Evolutionary conservation across 345 rosid species (phyloP), one percentile per base, ranked within the genome.

Genomic region (Eucalyptus guilfoylei): DNA sequence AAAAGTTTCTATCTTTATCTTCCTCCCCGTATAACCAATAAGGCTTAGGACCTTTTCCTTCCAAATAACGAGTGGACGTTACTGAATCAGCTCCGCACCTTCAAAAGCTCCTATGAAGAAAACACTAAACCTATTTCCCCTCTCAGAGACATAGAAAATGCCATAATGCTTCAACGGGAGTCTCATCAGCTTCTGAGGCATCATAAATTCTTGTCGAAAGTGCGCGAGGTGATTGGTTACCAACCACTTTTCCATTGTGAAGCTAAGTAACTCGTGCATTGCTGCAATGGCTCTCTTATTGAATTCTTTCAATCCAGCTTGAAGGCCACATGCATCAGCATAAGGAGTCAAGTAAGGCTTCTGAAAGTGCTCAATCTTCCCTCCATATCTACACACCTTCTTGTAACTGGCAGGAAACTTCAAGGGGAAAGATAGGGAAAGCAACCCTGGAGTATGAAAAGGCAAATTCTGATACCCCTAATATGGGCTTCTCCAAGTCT

Each of bases 111-210:
- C 99, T 30, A 2, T 48, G 6, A 48, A 13, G 49, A 48, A 48
- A 15, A 48, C 49, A 0, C 49, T 48, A 88, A 96, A 95, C 88
- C 92, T n/a, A n/a, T 95, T 95, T 58, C 98, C 99, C 89, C 98
- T 95, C 92, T 96, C 99, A 1, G 97, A 96, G 86, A 97, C 99
- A 76, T 96, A 96, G 91, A 97, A 96, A 87, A 96, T 93, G 87
- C 98, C 97, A 88, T 94, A 89, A 93, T 97, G 99, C 93, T 96
- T 97, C 89, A 97, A 87, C 72, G 96, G 93, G 81, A 97, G 94
- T 93, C 99, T 96, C 97, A 97, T 97, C 91, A 97, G 93, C 92
- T 96, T 97, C 89, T 97, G 98, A 8, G 99, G 98, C 97, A 96
- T 97, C 91, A 94, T 94, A 86, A 96, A 90, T 91, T 96, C 96